phyloP scores from a whole-genome alignment of 352 stramenopile species.

The Pilasporangium apinafurcum region DNA sequence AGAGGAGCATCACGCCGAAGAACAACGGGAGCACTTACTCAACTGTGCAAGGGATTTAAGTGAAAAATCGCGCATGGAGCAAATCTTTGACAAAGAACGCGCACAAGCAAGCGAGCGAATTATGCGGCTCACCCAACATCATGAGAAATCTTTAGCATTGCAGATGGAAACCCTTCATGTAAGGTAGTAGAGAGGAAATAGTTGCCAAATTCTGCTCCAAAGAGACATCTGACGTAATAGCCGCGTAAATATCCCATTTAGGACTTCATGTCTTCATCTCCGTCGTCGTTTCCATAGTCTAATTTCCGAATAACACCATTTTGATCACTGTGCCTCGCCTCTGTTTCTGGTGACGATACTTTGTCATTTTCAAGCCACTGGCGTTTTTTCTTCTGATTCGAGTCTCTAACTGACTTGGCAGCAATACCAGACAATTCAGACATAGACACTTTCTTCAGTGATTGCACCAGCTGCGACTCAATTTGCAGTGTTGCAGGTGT shows the following conservation, averaged over 20 bases:
- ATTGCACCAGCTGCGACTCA: slow-evolving; percentile 36
- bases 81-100: slow-evolving; percentile 66
- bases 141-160: slow-evolving; percentile 45
- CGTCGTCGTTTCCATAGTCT: slow-evolving; percentile 8
- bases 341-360: not conserved
- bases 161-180: no score
- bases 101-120: slow-evolving; percentile 73
- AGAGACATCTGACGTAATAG: no score
- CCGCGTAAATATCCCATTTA: slow-evolving; percentile 1
- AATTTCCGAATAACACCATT: slow-evolving; percentile 7
- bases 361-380: not conserved
- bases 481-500: slow-evolving; percentile 32
- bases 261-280: slow-evolving; percentile 7
- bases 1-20: slow-evolving; percentile 76
- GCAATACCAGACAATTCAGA: slow-evolving; percentile 24
- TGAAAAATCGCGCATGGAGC: slow-evolving; percentile 53
- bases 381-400: slow-evolving; percentile 11
- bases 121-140: slow-evolving; percentile 64
- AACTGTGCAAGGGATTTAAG: slow-evolving; percentile 18
- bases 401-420: slow-evolving; percentile 20
- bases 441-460: slow-evolving; percentile 48
- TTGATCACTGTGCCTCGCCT: not conserved
- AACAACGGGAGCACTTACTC: slow-evolving; percentile 68
- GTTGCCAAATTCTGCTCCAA: slow-evolving; percentile 4
- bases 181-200: no score